Evolutionary conservation across 1,139 yeast genomes (phyloP), one percentile per base, ranked within the genome.

Genomic region (Tardiomyces blankii): DNA sequence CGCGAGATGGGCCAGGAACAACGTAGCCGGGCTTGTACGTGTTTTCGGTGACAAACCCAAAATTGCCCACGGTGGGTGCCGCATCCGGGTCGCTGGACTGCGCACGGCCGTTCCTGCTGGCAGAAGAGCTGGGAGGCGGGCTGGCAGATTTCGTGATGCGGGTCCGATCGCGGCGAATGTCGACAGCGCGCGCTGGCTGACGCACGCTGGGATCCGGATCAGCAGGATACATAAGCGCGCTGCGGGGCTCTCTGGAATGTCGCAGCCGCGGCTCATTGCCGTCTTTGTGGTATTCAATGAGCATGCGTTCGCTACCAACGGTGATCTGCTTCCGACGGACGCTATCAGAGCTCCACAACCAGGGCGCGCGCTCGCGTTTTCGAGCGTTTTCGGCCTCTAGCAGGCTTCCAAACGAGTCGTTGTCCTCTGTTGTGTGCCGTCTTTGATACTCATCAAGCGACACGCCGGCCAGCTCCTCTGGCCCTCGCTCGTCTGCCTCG

Each of bases 381-480:
- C 40, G 18, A 12, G 49, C 48, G 19, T 52, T 50, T 28, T 55
- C 53, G n/a, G 46, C 46, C 27, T 56, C 61, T 18, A 61, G 46
- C 13, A 63, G 44, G 11, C 51, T 49, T 28, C 52, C 50, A 45
- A 61, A 63, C 21, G 65, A 58, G 11, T 56, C 61, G 46, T 63
- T 63, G 46, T 64, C 68, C 45, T 64, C 67, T 1, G 67, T 58
- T 0, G 66, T 64, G 43, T 57, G 54, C 16, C 48, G 53, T 8
- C 54, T 52, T 42, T 62, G 67, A 40, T 57, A 64, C 21, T 53
- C 44, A 33, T n/a, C 35, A 5, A 30, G 16, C 35, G 35, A 30
- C 9, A 30, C 16, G 16, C 35, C 35, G 16, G n/a, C 16, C 9
- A 30, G n/a, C n/a, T n/a, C n/a, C n/a, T n/a, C n/a, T n/a, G n/a